Conservation (phyloP, 768 basidiomycete genomes). For the Leccinum variicolor region DNA sequence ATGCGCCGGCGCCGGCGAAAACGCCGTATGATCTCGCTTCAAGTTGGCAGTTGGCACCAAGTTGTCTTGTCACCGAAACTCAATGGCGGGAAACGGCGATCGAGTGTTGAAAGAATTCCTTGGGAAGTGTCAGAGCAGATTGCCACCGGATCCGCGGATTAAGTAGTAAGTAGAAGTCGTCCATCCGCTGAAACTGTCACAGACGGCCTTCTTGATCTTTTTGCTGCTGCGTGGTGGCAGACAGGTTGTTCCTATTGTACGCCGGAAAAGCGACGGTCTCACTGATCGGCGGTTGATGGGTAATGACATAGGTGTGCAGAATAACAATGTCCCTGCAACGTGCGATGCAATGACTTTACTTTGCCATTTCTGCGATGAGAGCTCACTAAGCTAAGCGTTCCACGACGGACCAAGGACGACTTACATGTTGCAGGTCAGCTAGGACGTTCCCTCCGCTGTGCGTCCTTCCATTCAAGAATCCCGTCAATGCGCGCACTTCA, state of each 20-base stretch:
- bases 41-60: not conserved
- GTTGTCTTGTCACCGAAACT: not conserved
- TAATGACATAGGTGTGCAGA: conserved; percentile 23
- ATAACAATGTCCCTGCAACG: conserved; percentile 19
- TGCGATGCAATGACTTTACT: too few relatives aligned
- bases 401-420: too few relatives aligned
- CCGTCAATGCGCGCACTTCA: too few relatives aligned
- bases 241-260: conserved; percentile 22
- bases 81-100: not conserved
- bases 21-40: not conserved
- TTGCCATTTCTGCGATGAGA: too few relatives aligned
- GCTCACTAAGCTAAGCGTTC: too few relatives aligned
- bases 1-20: not conserved
- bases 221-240: conserved; percentile 1
- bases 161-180: not conserved
- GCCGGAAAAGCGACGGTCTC: conserved; percentile 15
- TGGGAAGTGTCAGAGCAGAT: not conserved
- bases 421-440: too few relatives aligned
- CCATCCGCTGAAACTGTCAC: not conserved
- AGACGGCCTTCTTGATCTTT: not conserved
- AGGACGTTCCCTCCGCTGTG: too few relatives aligned
- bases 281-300: conserved; percentile 7
- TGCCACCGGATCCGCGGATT: not conserved
- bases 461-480: too few relatives aligned
- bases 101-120: not conserved